phyloP scores from a whole-genome alignment of 768 basidiomycete species.

The Dacryopinax primogenitus region DNA sequence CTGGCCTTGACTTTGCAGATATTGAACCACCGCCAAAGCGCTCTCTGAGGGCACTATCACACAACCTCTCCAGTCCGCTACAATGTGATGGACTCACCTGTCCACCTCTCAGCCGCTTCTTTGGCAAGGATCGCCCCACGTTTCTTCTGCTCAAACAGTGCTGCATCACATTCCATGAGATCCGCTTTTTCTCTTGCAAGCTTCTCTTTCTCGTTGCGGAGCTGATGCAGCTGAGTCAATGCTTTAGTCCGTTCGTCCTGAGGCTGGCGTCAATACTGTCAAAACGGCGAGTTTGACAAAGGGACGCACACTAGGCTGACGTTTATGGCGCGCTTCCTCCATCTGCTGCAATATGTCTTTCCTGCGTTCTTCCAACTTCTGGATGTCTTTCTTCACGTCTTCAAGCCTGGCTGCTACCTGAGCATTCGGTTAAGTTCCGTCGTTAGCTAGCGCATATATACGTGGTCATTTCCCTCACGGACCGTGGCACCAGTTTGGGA shows the following conservation, averaged over 20 bases:
- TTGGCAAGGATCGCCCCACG: constrained; percentile 62
- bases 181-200: constrained; percentile 58
- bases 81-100: constrained; percentile 42
- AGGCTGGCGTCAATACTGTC: not conserved
- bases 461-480: too few relatives aligned
- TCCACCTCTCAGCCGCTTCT: constrained; percentile 78
- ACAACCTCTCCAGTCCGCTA: not conserved
- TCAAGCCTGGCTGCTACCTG: constrained; percentile 19
- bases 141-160: constrained; percentile 62
- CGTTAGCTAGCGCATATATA: too few relatives aligned
- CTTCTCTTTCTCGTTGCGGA: constrained; percentile 37
- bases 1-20: constrained; percentile 9
- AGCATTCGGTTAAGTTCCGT: not conserved
- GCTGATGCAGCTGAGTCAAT: constrained; percentile 37
- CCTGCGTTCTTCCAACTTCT: constrained; percentile 41
- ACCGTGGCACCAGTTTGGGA: constrained; percentile 75
- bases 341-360: constrained; percentile 40
- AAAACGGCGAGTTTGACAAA: not conserved
- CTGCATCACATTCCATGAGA: constrained; percentile 77
- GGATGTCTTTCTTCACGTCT: constrained; percentile 39
- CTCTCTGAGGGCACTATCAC: constrained; percentile 14
- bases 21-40: constrained; percentile 10
- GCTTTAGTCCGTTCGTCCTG: constrained; percentile 47
- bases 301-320: not conserved
- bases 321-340: not conserved